Conservation (phyloP, 345 rosid species). For the Sonneratia caseolaris region DNA sequence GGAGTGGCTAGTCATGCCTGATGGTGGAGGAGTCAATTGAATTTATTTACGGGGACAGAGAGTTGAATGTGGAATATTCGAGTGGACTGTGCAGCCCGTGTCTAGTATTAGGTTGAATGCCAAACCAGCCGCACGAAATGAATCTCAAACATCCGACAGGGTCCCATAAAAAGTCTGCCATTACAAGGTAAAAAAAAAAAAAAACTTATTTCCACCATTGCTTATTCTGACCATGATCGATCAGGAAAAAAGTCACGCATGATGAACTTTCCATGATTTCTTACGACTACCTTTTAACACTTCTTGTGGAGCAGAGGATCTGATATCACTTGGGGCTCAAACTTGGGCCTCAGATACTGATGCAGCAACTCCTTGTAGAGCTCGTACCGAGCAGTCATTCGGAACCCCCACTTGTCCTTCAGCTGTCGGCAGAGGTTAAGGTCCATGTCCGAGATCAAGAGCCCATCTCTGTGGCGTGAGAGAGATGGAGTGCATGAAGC, state of each 20-base stretch:
- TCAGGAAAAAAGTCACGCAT: background rate
- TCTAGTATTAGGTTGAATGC: background rate
- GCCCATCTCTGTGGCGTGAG: constrained; percentile 66
- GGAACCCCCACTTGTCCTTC: constrained; percentile 94
- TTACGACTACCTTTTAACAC: background rate
- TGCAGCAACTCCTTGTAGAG: constrained; percentile 50
- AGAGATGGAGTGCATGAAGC: constrained; percentile 88
- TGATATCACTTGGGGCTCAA: constrained; percentile 60
- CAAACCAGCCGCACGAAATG: background rate
- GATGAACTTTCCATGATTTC: background rate
- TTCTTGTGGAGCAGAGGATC: constrained; percentile 68
- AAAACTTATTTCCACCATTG: background rate
- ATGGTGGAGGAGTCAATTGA: too few species aligned
- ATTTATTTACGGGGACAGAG: too few species aligned
- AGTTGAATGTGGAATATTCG: too few species aligned
- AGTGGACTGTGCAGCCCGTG: too few species aligned
- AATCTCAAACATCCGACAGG: background rate
- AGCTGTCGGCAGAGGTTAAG: constrained; percentile 82
- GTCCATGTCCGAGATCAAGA: constrained; percentile 81
- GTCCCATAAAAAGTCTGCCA: background rate
- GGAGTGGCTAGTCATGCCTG: too few species aligned
- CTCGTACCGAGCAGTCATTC: constrained; percentile 80
- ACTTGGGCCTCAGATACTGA: constrained; percentile 56
- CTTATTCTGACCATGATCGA: background rate
- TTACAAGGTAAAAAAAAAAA: background rate